Base-by-base conservation (phyloP, 2,329 filamentous ascomycete species). In the Botrytis porri region DNA sequence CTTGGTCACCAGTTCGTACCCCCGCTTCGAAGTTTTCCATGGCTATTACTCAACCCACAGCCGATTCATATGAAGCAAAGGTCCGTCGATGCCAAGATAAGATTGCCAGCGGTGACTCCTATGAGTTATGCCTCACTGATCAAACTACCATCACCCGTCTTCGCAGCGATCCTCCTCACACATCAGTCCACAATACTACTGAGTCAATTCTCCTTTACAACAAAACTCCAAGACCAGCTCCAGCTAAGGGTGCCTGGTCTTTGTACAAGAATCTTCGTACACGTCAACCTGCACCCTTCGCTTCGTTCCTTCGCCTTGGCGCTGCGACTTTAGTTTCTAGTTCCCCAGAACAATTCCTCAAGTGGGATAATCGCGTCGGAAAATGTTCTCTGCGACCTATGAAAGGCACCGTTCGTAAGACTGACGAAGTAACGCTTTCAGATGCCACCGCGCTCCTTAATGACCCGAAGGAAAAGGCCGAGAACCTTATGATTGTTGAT, bases 401-500 rank as follows among this genome's bases (percentile, higher is more conserved):
- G 89, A 98, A 98, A 84, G 95, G 95, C 65, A 98, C 95, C 0
- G 94, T 98, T n/a, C 90, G 90, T 77, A 97, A 97, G 78, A 88
- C 87, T 0, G 84, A 86, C 0, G 85, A 85, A 1, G 89, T 87
- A 54, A 96, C 92, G 0, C 85, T 92, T n/a, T 87, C 86, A 8
- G 87, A 92, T 78, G 95, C 95, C 0, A 89, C 91, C 74, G 83
- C 84, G 41, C 88, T 97, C 57, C 87, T 98, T 22, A 89, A 91
- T 73, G 88, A 93, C 0, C 91, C 93, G 35, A 98, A 98, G 81
- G 96, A 98, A 82, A 90, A 93, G 78, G 95, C 95, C 0, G 95
- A 98, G 84, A 98, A 98, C 80, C 87, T 98, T 37, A 98, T 98
- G 96, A 98, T 98, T 78, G 95, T 97, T 3, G 95, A 98, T 81